These are phyloP conservation scores for Penicillium paradoxum DNA, from an alignment of 495 filamentous ascomycete genomes.

Conservation along the genomic window DNA sequence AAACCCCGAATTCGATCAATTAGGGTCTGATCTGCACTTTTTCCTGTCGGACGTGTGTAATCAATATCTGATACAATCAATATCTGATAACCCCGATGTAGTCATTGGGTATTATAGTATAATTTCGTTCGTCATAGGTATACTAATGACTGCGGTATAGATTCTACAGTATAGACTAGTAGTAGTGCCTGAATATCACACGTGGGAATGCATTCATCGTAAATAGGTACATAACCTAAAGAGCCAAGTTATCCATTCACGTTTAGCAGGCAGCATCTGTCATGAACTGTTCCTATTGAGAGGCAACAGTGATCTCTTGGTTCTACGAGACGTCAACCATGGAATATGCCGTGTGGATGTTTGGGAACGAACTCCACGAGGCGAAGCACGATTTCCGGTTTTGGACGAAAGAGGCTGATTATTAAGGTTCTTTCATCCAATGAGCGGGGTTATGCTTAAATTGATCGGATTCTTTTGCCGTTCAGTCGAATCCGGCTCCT, in stretches of 20 bases:
- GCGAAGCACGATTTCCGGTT: not conserved
- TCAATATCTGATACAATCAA: not conserved
- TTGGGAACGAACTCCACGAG: not conserved
- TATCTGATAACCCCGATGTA: not conserved
- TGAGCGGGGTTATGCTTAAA: not conserved
- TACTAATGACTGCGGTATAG: not conserved
- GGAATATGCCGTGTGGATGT: not conserved
- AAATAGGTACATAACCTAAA: not conserved
- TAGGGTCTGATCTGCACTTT: not conserved
- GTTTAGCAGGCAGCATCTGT: not conserved
- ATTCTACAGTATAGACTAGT: not conserved
- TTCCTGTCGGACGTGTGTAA: not conserved
- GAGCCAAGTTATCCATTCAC: not conserved
- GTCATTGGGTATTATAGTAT: too few relatives aligned
- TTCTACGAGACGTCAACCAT: not conserved
- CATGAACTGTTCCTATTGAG: slow-evolving; percentile 3
- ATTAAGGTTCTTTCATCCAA: not conserved
- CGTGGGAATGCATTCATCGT: not conserved
- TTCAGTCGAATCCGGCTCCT: not conserved
- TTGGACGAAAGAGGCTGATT: not conserved
- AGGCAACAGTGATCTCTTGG: not conserved
- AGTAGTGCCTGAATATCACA: not conserved
- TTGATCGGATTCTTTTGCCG: not conserved
- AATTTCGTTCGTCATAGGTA: not conserved
- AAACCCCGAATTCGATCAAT: not conserved